Conservation (phyloP, 805 yeast genomes). For the Jamesozyma hellenica region DNA sequence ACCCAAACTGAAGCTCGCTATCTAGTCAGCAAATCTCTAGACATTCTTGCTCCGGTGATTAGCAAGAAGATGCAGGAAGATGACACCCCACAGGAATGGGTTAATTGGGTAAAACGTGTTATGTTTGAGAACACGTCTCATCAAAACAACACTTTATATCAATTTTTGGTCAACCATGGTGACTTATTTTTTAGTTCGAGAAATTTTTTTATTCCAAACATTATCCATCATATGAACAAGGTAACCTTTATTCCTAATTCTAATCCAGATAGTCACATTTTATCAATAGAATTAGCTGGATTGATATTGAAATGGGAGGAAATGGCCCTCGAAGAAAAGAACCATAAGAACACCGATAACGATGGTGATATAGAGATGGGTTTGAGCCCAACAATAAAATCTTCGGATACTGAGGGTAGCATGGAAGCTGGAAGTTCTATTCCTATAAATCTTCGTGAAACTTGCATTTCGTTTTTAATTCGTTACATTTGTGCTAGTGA, state of each 20-base stretch:
- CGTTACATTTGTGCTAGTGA: conserved; percentile 81
- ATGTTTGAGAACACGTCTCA: conserved; percentile 80
- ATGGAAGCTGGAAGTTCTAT: conserved; percentile 1
- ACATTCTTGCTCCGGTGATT: conserved; percentile 79
- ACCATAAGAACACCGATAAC: conserved; percentile 9
- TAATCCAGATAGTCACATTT: conserved; percentile 66
- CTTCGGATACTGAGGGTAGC: background rate
- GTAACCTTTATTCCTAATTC: conserved; percentile 69
- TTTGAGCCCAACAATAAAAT: background rate
- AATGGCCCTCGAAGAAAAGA: conserved; percentile 28
- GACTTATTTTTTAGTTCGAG: conserved; percentile 77
- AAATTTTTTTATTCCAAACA: conserved; percentile 80
- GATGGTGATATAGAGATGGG: conserved; percentile 25
- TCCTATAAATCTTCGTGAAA: conserved; percentile 75
- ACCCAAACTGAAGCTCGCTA: conserved; percentile 77
- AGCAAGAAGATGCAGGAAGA: conserved; percentile 49
- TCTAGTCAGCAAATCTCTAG: conserved; percentile 79
- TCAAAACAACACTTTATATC: conserved; percentile 80
- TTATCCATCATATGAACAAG: conserved; percentile 87
- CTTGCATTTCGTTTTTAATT: conserved; percentile 80
- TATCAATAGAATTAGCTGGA: conserved; percentile 86
- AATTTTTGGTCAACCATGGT: conserved; percentile 77
- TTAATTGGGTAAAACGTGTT: conserved; percentile 90
- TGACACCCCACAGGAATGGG: conserved; percentile 55
- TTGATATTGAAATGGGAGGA: conserved; percentile 79